Conservation (phyloP, 495 filamentous ascomycete species). For the Hypomontagnella monticulosa region DNA sequence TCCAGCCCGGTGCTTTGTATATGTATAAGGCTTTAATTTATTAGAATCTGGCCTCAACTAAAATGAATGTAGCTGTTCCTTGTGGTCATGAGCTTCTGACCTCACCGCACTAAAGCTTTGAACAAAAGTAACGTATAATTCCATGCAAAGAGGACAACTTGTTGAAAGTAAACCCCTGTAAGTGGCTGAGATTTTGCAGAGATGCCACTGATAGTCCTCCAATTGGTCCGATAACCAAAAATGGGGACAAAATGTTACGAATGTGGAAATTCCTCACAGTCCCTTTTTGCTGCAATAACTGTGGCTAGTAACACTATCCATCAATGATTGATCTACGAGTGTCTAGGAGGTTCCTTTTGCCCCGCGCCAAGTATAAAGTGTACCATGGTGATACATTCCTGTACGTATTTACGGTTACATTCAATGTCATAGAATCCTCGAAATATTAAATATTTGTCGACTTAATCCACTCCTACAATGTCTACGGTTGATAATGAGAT, state of each 20-base stretch:
- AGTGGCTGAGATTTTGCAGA: constrained; percentile 36
- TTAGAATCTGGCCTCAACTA: constrained; percentile 48
- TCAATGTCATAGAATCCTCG: background rate
- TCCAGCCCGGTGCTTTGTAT: constrained; percentile 33
- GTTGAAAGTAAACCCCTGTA: constrained; percentile 39
- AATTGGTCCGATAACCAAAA: constrained; percentile 44
- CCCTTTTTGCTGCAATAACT: too few relatives aligned
- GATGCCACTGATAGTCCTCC: constrained; percentile 42
- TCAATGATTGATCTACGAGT: too few relatives aligned
- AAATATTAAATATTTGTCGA: background rate
- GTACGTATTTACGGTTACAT: background rate
- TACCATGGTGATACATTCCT: background rate
- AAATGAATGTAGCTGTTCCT: constrained; percentile 23
- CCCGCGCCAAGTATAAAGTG: too few relatives aligned
- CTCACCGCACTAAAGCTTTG: constrained; percentile 23
- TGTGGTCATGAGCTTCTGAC: constrained; percentile 30
- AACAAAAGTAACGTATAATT: constrained; percentile 33
- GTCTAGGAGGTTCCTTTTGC: too few relatives aligned
- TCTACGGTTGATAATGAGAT: constrained; percentile 59
- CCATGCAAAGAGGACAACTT: constrained; percentile 43
- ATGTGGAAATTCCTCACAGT: constrained; percentile 31
- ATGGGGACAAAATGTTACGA: constrained; percentile 27
- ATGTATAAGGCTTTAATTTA: constrained; percentile 24
- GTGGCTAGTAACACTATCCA: constrained; percentile 16
- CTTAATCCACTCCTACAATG: constrained; percentile 27